Evolutionary conservation across 176 grass and related monocot genomes (phyloP).

Genomic region (Musa troglodytarum): DNA sequence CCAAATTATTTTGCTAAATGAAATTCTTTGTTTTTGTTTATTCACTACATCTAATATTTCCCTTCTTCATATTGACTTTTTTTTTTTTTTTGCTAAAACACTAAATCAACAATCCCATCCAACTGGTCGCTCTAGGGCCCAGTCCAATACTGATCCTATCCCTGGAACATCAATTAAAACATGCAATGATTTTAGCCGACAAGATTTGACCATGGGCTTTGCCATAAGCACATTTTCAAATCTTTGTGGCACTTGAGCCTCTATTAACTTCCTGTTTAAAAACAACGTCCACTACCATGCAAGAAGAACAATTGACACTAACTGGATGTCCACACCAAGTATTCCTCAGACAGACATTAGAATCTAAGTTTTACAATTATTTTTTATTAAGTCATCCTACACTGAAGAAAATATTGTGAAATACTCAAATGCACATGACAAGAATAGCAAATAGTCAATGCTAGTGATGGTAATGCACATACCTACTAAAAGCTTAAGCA

Average conservation of each 20-base stretch:
- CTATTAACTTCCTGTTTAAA: background rate
- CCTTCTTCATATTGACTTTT: too few relatives aligned
- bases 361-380: background rate
- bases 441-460: background rate
- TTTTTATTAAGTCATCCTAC: background rate
- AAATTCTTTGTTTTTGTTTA: too few relatives aligned
- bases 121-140: too few relatives aligned
- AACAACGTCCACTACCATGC: background rate
- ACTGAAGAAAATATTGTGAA: background rate
- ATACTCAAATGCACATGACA: background rate
- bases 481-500: constrained; percentile 85
- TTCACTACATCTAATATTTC: too few relatives aligned
- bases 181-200: background rate
- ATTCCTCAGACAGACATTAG: background rate
- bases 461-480: constrained; percentile 6
- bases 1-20: too few relatives aligned
- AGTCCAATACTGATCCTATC: background rate
- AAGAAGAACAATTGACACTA: background rate
- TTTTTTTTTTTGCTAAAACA: too few relatives aligned
- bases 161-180: background rate
- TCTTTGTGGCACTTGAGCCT: background rate
- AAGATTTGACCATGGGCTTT: background rate
- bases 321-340: background rate
- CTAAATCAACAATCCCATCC: too few relatives aligned
- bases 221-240: background rate